A percentile compares a stretch with the other conserved stretches of the same genome.
phyloP scores from a whole-genome alignment of 495 filamentous ascomycete genomes.

The Parathielavia hyrcaniae region DNA sequence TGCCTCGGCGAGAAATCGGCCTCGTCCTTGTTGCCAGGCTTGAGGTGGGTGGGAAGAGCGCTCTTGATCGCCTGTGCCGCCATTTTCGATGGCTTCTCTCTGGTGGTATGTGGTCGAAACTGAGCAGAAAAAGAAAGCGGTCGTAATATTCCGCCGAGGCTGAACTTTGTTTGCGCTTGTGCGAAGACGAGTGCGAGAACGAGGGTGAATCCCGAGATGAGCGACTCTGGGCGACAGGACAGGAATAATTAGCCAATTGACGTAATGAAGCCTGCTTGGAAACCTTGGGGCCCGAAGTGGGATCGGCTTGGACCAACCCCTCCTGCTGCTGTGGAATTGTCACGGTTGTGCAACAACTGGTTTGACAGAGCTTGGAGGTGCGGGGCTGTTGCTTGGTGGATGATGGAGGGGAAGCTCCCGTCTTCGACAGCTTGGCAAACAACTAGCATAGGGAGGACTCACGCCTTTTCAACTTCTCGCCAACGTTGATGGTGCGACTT shows the following conservation, averaged over 20 bases:
- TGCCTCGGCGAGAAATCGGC: slow-evolving; percentile 59
- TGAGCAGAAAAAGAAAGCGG: neutral
- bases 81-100: slow-evolving; percentile 49
- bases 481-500: neutral
- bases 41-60: slow-evolving; percentile 75
- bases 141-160: neutral
- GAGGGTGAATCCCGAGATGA: neutral
- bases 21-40: slow-evolving; percentile 52
- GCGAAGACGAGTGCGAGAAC: neutral
- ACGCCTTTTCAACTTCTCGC: neutral
- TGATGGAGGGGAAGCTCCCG: slow-evolving; percentile 17
- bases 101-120: neutral
- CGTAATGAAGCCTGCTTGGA: slow-evolving; percentile 27
- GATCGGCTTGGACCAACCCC: slow-evolving; percentile 21
- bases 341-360: slow-evolving; percentile 20
- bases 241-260: slow-evolving; percentile 33
- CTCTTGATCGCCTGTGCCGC: slow-evolving; percentile 55
- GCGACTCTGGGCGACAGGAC: neutral
- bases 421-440: slow-evolving; percentile 3
- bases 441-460: slow-evolving; percentile 1
- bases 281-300: slow-evolving; percentile 12
- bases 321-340: slow-evolving; percentile 20
- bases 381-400: slow-evolving; percentile 14
- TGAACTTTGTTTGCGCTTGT: neutral
- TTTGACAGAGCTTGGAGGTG: slow-evolving; percentile 18